Evolutionary conservation across 2,329 filamentous ascomycete genomes (phyloP).

Genomic region (Coniosporium tulheliwenetii): DNA sequence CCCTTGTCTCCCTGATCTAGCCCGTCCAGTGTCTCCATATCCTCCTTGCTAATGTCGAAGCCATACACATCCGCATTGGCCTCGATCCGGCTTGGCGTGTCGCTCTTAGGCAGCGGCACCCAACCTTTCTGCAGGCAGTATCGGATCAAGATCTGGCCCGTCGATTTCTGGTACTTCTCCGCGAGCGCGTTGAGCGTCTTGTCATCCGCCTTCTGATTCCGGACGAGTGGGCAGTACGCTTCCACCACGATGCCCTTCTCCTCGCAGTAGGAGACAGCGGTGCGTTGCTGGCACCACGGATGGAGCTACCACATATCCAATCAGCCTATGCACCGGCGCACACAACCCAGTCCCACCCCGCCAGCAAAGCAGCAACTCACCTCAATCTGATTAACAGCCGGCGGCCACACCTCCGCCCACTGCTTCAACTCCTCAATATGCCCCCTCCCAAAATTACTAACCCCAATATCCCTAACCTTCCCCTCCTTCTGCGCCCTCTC

Average conservation of each 20-base stretch:
- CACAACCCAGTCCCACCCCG: not conserved
- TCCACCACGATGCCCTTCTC: conserved; percentile 43
- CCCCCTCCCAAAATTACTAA: conserved; percentile 54
- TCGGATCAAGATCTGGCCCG: conserved; percentile 63
- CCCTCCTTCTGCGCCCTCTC: conserved; percentile 46
- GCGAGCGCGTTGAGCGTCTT: conserved; percentile 47
- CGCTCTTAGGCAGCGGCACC: conserved; percentile 60
- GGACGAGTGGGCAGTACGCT: conserved; percentile 52
- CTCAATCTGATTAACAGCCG: conserved; percentile 61
- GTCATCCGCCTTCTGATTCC: conserved; percentile 58
- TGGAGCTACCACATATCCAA: conserved; percentile 39
- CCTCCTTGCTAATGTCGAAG: conserved; percentile 40
- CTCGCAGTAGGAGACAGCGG: conserved; percentile 41
- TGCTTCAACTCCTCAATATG: conserved; percentile 54
- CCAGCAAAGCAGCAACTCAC: conserved; percentile 24
- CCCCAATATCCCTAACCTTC: conserved; percentile 49
- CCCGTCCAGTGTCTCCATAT: conserved; percentile 39
- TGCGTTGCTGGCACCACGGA: conserved; percentile 53
- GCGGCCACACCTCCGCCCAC: conserved; percentile 51
- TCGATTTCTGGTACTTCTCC: conserved; percentile 56
- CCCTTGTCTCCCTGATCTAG: conserved; percentile 24
- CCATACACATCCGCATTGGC: conserved; percentile 49
- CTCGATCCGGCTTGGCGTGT: conserved; percentile 48
- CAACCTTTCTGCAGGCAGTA: conserved; percentile 72
- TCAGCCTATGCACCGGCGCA: too few species aligned